A percentile compares a stretch with the other conserved stretches of the same genome.
Evolutionary conservation across 192 early-diverging fungal species (phyloP).

Genomic region (Podila minutissima): DNA sequence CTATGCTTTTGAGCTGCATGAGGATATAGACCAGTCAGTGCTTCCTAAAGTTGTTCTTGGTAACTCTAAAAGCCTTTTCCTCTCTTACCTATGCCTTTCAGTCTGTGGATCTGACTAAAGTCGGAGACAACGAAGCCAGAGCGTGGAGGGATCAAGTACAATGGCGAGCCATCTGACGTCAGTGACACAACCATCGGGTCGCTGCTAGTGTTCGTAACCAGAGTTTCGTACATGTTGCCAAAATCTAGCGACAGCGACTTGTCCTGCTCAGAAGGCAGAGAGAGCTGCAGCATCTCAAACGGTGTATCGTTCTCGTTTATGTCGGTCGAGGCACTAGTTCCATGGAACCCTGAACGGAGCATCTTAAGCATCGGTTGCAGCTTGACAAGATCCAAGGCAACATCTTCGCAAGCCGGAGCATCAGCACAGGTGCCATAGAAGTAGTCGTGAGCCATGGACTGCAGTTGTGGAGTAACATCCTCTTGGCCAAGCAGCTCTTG

Average conservation of each 20-base stretch:
- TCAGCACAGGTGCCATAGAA: slow-evolving; percentile 29
- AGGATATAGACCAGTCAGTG: too few species aligned
- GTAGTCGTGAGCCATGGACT: slow-evolving; percentile 3
- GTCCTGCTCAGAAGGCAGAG: background rate
- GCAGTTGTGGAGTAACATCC: background rate
- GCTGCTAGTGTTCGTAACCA: slow-evolving; percentile 6
- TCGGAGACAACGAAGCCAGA: slow-evolving; percentile 47
- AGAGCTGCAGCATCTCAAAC: background rate
- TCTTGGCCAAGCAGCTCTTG: background rate
- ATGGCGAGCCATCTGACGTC: slow-evolving; percentile 8
- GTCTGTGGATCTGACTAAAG: slow-evolving; percentile 34
- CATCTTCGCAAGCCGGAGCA: slow-evolving; percentile 8
- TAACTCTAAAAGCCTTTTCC: background rate
- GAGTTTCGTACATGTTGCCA: slow-evolving; percentile 21
- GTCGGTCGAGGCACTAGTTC: background rate
- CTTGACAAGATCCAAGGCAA: slow-evolving; percentile 22
- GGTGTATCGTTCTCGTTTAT: background rate
- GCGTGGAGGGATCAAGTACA: slow-evolving; percentile 44
- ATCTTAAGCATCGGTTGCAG: slow-evolving; percentile 25
- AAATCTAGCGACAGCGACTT: slow-evolving; percentile 11
- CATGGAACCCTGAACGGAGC: slow-evolving; percentile 21
- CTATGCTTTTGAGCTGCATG: slow-evolving; percentile 28
- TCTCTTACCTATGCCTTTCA: slow-evolving; percentile 25
- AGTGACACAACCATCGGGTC: slow-evolving; percentile 6
- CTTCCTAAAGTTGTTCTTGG: too few species aligned